Evolutionary conservation across 495 filamentous ascomycete genomes (phyloP), one percentile per base, ranked within the genome.

Genomic region (Friedmanniomyces simplex): DNA sequence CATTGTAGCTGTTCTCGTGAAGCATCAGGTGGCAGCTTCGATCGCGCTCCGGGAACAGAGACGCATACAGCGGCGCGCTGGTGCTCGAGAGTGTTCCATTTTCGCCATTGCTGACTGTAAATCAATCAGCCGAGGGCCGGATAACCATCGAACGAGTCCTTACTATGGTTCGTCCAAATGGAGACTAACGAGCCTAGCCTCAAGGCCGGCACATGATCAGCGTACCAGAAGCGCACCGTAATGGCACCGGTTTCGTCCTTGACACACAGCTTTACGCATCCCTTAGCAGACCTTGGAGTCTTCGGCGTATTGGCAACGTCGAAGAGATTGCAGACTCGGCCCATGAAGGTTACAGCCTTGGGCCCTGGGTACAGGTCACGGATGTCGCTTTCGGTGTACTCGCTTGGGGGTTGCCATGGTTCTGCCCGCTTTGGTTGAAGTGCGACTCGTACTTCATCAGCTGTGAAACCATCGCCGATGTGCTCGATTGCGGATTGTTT

Each of bases 241-340:
- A 84, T 69, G 12, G 73, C 74, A 4, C 77, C 83, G 22, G 74
- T 76, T 53, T 80, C 70, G 67, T 87, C 83, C 54, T 76, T 79
- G 1, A 86, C 60, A 49, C 78, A 71, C 18, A 84, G 54, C 36
- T 77, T 78, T 43, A 82, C 69, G 64, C 73, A 80, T 0, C 80
- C 79, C 49, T 69, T 66, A 0, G 75, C 74, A 36, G 71, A 68
- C 26, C 57, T 26, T 2, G 70, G 68, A 24, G 62, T 66, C 50
- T 76, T 75, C 46, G 66, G 75, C 0, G 67, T 59, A 5, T 59
- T 72, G 16, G 37, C 21, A 24, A 65, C 60, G 37, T 77, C 66
- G 55, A 68, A 73, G 50, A 83, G 70, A 55, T 84, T 85, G 16
- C 79, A 80, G 12, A 87, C 61, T 53, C 82, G 72, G n/a, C 79